Conservation (phyloP, 2,329 filamentous ascomycete genomes). For the Sporothrix mexicana region DNA sequence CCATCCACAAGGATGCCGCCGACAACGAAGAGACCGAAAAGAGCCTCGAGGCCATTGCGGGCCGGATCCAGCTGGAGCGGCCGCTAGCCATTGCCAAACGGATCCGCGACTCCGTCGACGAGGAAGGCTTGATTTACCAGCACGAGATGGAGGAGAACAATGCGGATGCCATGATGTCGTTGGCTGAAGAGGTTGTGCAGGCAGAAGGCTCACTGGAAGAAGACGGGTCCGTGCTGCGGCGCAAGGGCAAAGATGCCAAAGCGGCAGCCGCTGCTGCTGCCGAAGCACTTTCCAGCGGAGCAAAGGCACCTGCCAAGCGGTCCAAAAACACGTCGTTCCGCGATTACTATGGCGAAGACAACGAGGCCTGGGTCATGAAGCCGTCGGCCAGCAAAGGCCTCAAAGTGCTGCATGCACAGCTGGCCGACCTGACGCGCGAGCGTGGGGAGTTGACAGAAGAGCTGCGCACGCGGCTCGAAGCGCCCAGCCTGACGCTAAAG, state of each 20-base stretch:
- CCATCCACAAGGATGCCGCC: constrained; percentile 34
- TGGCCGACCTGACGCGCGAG: constrained; percentile 64
- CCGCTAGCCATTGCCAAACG: constrained; percentile 71
- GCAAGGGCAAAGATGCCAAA: constrained; percentile 42
- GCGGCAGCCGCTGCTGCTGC: constrained; percentile 20
- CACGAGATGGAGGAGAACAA: constrained; percentile 78
- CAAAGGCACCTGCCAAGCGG: constrained; percentile 2
- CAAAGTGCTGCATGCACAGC: constrained; percentile 67
- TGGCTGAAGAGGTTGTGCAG: constrained; percentile 74
- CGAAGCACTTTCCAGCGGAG: neutral
- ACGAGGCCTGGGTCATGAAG: constrained; percentile 69
- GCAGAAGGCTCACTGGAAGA: constrained; percentile 68
- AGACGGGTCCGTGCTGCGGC: constrained; percentile 60
- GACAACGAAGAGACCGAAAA: constrained; percentile 32
- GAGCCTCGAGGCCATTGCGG: constrained; percentile 55
- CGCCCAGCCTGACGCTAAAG: constrained; percentile 73
- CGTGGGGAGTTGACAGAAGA: constrained; percentile 65
- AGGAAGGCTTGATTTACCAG: constrained; percentile 83
- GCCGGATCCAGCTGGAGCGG: constrained; percentile 68
- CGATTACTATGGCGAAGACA: constrained; percentile 66
- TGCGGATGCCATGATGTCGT: constrained; percentile 70
- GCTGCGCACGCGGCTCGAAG: constrained; percentile 66
- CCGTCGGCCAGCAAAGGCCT: constrained; percentile 71
- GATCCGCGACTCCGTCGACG: constrained; percentile 84
- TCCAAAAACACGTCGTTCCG: constrained; percentile 49